These are phyloP conservation scores for Mycosarcoma maydis DNA, from an alignment of 1,284 basidiomycete genomes.

Conservation along the genomic window DNA sequence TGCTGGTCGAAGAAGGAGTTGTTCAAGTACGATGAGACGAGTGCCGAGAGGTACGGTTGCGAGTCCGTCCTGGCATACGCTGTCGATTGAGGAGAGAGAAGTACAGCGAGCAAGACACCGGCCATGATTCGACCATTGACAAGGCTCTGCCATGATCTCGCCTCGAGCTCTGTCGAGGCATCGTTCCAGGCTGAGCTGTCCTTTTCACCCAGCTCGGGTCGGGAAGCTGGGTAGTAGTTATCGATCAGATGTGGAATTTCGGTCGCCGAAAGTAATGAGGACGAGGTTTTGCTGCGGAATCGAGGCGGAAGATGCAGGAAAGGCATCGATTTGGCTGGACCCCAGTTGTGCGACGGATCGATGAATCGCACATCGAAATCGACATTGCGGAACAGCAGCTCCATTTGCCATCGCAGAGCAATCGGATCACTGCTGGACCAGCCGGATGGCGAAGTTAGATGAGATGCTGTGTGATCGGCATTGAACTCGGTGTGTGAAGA, in stretches of 20 bases:
- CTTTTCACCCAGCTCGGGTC: constrained; percentile 46
- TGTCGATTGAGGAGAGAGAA: constrained; percentile 33
- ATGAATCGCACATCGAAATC: constrained; percentile 47
- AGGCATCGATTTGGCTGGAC: constrained; percentile 50
- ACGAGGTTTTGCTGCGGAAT: constrained; percentile 10
- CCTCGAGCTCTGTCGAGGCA: constrained; percentile 24
- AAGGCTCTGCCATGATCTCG: constrained; percentile 38
- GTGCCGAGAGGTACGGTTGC: constrained; percentile 29
- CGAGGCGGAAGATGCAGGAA: constrained; percentile 49
- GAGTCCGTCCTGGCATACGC: constrained; percentile 11
- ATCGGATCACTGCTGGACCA: constrained; percentile 61
- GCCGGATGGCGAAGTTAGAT: background rate
- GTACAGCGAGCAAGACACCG: constrained; percentile 32
- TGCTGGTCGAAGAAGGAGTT: constrained; percentile 44
- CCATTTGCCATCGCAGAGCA: constrained; percentile 60
- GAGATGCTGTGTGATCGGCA: constrained; percentile 1
- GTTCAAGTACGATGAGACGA: constrained; percentile 29
- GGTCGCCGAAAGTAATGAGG: constrained; percentile 30
- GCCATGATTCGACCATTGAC: constrained; percentile 42
- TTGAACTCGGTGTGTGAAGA: background rate
- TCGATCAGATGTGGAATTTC: constrained; percentile 47
- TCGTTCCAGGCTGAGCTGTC: constrained; percentile 7
- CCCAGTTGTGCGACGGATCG: constrained; percentile 50
- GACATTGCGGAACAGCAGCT: constrained; percentile 47
- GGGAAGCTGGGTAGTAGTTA: constrained; percentile 41